A percentile compares a stretch with the other conserved stretches of the same genome.
Evolutionary conservation across 495 filamentous ascomycete species (phyloP).

Genomic region (Penicillium parvum): DNA sequence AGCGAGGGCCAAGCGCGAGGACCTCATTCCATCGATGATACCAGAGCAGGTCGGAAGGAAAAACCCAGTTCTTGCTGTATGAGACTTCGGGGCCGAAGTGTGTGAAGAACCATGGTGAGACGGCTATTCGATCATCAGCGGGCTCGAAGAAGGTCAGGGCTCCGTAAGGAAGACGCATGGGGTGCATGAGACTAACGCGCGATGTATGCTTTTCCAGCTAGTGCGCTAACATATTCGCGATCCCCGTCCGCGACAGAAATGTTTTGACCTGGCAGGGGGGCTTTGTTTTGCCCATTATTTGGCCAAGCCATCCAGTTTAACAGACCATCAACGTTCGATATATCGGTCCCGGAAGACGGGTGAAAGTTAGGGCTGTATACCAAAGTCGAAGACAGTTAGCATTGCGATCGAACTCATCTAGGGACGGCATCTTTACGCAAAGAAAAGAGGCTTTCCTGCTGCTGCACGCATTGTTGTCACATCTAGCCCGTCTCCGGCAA

Average conservation of each 20-base stretch:
- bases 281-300: constrained; percentile 52
- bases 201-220: constrained; percentile 50
- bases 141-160: too few species aligned
- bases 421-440: too few species aligned
- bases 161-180: too few species aligned
- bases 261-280: constrained; percentile 40
- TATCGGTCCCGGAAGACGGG: constrained; percentile 32
- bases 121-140: too few species aligned
- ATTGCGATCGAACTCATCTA: too few species aligned
- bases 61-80: constrained; percentile 53
- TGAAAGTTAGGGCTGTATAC: constrained; percentile 58
- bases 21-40: constrained; percentile 53
- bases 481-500: constrained; percentile 49
- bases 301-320: constrained; percentile 60
- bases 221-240: constrained; percentile 41
- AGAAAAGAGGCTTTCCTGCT: constrained; percentile 47
- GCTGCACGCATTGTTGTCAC: constrained; percentile 38
- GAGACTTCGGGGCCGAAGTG: constrained; percentile 32
- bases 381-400: too few species aligned
- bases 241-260: constrained; percentile 49
- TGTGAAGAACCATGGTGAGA: constrained; percentile 39
- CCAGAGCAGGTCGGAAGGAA: constrained; percentile 40
- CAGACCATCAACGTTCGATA: constrained; percentile 42
- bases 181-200: constrained; percentile 35
- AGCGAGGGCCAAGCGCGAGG: constrained; percentile 39